Evolutionary conservation across 345 rosid genomes (phyloP), one percentile per base, ranked within the genome.

Genomic region (Bruguiera sexangula): DNA sequence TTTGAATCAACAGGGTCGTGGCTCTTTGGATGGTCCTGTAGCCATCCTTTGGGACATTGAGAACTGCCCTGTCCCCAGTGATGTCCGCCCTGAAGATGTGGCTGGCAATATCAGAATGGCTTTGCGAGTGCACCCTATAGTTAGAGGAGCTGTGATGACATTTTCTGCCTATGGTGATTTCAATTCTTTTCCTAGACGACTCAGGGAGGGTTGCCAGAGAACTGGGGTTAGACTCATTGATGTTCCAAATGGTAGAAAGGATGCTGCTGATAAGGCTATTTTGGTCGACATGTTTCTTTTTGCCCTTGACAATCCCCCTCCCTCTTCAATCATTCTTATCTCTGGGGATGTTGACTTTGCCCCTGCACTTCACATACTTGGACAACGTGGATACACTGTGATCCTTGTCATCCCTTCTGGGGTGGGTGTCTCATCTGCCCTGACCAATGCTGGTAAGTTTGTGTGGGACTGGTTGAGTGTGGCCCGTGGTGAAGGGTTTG

Each of bases 381-480:
- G 99, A 56, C 99, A 95, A 62, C 91, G 98, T 15, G 99, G 99
- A 8, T 85, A 95, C 67, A 87, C 85, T 30, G 84, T 95, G 63
- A 77, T 95, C 83, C 87, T 92, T 57, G 92, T 92, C 67, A 90
- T 92, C 80, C 99, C 99, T 54, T 85, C 94, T 60, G 83, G 96
- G 27, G 91, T 84, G 0, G 88, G 85, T 50, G 98, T 95, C 53
- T 92, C 97, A 8, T 84, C 98, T 0, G 99, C 98, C 50, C 85
- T 95, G 65, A 67, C 86, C 79, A 92, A 84, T 84, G 96, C 97
- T 39, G 98, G 97, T 68, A 92, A 78, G 70, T 95, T 85, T 70
- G 96, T 95, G 30, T 95, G 99, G 99, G 98, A 95, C 75, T 95
- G 99, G 99, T 87, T 86, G 20, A 90, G 96, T 64, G 89, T 95